These are phyloP conservation scores for Mycena metata DNA, from an alignment of 768 basidiomycete genomes.

Conservation along the genomic window DNA sequence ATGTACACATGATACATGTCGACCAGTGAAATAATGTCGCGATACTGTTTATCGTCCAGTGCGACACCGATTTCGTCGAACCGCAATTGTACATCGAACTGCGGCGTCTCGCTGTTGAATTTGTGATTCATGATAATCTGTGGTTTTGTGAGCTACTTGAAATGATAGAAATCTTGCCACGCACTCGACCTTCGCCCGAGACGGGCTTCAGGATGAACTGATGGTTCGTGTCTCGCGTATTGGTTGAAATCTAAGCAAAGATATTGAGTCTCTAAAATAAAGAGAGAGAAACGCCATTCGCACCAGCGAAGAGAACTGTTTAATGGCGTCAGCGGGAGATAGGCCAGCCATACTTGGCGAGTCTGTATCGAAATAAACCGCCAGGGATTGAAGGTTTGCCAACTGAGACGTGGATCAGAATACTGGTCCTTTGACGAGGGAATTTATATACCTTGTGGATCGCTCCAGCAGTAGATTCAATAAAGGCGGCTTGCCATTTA, in stretches of 20 bases:
- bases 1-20: constrained; percentile 98
- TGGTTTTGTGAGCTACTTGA: constrained; percentile 15
- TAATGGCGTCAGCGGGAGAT: constrained; percentile 72
- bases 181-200: constrained; percentile 91
- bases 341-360: constrained; percentile 81
- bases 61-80: constrained; percentile 96
- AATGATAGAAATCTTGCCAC: constrained; percentile 42
- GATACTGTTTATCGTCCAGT: constrained; percentile 94
- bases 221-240: constrained; percentile 70
- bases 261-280: constrained; percentile 1
- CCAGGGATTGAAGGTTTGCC: constrained; percentile 87
- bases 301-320: constrained; percentile 83
- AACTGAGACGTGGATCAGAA: constrained; percentile 61
- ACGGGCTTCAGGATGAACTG: constrained; percentile 97
- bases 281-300: constrained; percentile 27
- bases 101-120: constrained; percentile 79
- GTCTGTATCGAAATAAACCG: constrained; percentile 97
- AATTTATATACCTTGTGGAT: constrained; percentile 82
- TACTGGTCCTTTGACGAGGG: neutral
- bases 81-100: constrained; percentile 87
- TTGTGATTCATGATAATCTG: constrained; percentile 89
- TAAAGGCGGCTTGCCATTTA: constrained; percentile 91
- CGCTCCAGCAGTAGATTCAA: constrained; percentile 87
- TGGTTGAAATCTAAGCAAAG: constrained; percentile 57
- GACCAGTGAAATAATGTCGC: constrained; percentile 90